A percentile compares a stretch with the other conserved stretches of the same genome.
phyloP scores from a whole-genome alignment of 2,329 filamentous ascomycete genomes.

The Parastagonospora avenae region DNA sequence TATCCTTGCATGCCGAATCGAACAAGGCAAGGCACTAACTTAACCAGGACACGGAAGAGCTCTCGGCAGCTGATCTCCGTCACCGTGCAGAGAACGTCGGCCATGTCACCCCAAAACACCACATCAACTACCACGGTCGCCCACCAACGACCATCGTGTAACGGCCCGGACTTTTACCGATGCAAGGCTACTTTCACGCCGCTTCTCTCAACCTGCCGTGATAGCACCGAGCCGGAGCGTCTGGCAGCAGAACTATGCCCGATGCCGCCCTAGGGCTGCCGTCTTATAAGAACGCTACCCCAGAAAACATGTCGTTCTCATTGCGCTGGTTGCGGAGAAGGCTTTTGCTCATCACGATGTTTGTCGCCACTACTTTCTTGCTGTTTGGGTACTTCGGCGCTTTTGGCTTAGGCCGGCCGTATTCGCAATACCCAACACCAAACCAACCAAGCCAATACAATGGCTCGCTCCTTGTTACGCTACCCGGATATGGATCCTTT shows the following conservation, averaged over 20 bases:
- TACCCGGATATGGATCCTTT: conserved; percentile 51
- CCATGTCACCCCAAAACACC: neutral
- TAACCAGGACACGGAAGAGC: neutral
- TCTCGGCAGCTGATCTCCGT: neutral
- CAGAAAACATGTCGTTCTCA: conserved; percentile 11
- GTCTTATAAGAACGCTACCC: conserved; percentile 1
- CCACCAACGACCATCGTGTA: neutral
- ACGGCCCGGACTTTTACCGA: neutral
- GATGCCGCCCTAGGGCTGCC: conserved; percentile 8
- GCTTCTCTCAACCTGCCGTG: neutral
- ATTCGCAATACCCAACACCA: conserved; percentile 11
- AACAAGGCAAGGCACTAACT: neutral
- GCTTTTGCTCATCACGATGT: conserved; percentile 24
- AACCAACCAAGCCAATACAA: conserved; percentile 9
- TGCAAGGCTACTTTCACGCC: neutral
- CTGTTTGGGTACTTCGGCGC: conserved; percentile 31
- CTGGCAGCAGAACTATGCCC: conserved; percentile 10
- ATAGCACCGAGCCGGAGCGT: neutral
- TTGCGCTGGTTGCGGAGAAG: conserved; percentile 21
- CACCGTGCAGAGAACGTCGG: neutral
- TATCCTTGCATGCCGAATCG: too few species aligned
- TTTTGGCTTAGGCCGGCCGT: conserved; percentile 16
- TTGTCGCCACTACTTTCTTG: conserved; percentile 20
- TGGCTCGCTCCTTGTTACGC: conserved; percentile 29
- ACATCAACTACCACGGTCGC: neutral